Conservation (phyloP, 768 basidiomycete genomes). For the Auriscalpium orientale region DNA sequence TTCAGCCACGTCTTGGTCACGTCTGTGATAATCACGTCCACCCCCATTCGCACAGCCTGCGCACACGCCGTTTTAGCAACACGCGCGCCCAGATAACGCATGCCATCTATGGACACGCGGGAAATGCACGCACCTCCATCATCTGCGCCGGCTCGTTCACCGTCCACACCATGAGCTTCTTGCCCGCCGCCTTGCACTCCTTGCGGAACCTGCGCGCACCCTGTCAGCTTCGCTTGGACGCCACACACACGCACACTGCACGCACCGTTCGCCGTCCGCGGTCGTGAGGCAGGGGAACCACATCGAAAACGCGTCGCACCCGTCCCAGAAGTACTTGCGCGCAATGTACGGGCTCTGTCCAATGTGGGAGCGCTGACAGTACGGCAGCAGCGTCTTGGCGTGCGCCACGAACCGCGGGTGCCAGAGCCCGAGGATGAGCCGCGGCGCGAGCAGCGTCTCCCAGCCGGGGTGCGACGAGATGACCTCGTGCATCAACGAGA, state of each 20-base stretch:
- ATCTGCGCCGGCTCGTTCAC: constrained; percentile 85
- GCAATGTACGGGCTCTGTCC: constrained; percentile 66
- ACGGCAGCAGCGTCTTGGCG: constrained; percentile 71
- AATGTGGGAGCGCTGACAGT: constrained; percentile 81
- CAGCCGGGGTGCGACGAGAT: constrained; percentile 61
- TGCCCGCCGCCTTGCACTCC: constrained; percentile 73
- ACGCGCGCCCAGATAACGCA: constrained; percentile 21
- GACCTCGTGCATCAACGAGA: constrained; percentile 64
- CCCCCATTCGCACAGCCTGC: constrained; percentile 55
- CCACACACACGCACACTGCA: not conserved
- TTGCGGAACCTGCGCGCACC: constrained; percentile 53
- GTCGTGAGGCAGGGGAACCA: constrained; percentile 65
- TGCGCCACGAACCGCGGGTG: constrained; percentile 83
- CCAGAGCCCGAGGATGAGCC: constrained; percentile 79
- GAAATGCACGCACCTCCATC: constrained; percentile 61
- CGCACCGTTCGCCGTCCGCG: constrained; percentile 63
- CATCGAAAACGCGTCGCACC: constrained; percentile 83
- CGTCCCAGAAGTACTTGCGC: constrained; percentile 82
- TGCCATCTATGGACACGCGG: not conserved
- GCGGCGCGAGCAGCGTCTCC: constrained; percentile 70
- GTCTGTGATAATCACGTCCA: constrained; percentile 41
- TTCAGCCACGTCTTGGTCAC: constrained; percentile 32
- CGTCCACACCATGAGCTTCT: constrained; percentile 92
- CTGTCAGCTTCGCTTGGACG: not conserved
- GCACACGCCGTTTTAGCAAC: not conserved